Base-by-base conservation (phyloP, 176 grass and related monocot species). In the Cenchrus americanus region DNA sequence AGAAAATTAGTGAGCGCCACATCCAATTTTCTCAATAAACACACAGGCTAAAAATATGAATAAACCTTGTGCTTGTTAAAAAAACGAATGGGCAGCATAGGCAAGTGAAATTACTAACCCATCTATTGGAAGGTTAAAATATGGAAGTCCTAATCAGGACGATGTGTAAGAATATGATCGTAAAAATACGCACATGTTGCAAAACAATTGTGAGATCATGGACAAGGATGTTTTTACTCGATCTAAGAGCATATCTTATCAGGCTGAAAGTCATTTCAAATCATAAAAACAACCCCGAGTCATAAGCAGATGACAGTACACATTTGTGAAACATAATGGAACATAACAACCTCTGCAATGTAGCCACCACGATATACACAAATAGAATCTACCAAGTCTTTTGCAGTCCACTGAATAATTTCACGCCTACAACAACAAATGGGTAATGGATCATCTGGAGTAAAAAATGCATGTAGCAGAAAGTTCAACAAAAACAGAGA, bases 331-430 rank as follows among this genome's bases (percentile, higher is more conserved):
- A 53, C 43, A 78, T 58, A 24, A 13, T 42, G 44, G 50, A 54
- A 14, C 69, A 82, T 78, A 77, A 66, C 17, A 85, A 94, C 94
- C 92, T 98, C 90, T 72, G 95, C 86, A 88, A 92, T 88, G 77
- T 98, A 98, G 71, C 95, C 95, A 82, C 76, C 92, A 80, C 92
- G 95, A 91, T 98, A 98, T 70, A 98, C 95, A 90, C 82, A 89
- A 41, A 98, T 77, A 66, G 92, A 86, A 86, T 90, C 82, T 79
- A 83, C 85, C 88, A 98, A 82, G 71, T 95, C 80, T 65, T 88
- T 83, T 73, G 89, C 87, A 82, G 82, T 79, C 79, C 81, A 87
- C 24, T 90, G 82, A 72, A 98, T 88, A 91, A 98, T 85, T 90
- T 93, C 90, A 84, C 95, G 95, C 84, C 95, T 98, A 80, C 52